phyloP scores from a whole-genome alignment of 306 rosid species.

The Prunus persica region DNA sequence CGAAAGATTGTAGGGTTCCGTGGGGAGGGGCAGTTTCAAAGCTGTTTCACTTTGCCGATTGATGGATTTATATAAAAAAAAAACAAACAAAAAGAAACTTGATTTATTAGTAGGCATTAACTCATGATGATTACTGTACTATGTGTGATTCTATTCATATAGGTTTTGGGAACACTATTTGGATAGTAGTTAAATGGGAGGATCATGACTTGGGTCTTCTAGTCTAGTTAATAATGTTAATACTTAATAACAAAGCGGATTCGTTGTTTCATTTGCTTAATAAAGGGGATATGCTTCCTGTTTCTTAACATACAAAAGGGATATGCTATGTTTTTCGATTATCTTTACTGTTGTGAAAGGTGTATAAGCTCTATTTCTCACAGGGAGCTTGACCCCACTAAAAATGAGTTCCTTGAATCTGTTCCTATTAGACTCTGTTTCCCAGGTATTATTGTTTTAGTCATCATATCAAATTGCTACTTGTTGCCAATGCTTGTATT shows the following conservation, averaged over 20 bases:
- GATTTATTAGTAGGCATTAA: not conserved
- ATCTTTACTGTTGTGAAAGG: not conserved
- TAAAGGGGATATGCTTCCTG: not conserved
- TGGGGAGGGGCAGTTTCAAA: no score
- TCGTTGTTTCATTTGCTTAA: not conserved
- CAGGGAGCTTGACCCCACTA: not conserved
- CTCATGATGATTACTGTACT: not conserved
- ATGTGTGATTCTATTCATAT: not conserved
- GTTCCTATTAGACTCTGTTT: not conserved
- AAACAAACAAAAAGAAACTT: no score
- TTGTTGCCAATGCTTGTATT: constrained; percentile 9
- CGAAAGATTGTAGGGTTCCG: no score
- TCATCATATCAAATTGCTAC: not conserved
- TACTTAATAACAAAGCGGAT: not conserved
- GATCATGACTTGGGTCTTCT: not conserved
- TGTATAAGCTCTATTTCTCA: not conserved
- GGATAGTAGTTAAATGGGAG: not conserved
- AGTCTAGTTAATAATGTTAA: not conserved
- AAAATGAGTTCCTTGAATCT: not conserved
- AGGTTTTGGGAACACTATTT: not conserved
- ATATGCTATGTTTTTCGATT: not conserved
- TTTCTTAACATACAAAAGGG: not conserved
- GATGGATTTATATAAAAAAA: no score
- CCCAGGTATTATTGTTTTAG: not conserved
- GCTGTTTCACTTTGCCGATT: no score